Evolutionary conservation across 495 filamentous ascomycete species (phyloP), one percentile per base, ranked within the genome.

Genomic region (Penicillium bialowiezense): DNA sequence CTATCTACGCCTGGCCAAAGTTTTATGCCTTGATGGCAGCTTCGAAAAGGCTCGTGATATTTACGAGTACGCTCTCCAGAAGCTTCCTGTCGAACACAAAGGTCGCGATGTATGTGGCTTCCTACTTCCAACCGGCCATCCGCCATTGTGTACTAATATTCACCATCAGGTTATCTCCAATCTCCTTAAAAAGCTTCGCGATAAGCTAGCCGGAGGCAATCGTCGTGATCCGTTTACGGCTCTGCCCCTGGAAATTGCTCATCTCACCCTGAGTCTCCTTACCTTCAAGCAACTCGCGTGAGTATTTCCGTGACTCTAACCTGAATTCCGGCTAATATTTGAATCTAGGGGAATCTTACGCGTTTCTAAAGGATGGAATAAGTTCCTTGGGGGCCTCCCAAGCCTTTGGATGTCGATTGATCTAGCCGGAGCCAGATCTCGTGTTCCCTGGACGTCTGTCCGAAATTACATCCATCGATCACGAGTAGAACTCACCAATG

Each of bases 1-100:
- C 18, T 87, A 88, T 64, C 64, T 88, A 10, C 79, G 84, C n/a
- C 75, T 78, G 17, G 85, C 74, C 6, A 83, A 84, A 52, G 66
- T 83, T 3, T 71, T 89, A 5, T 63, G 81, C 14, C 63, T 83
- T 36, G 72, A 79, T 54, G 73, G 72, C 3, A 83, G 75, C 48
- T 58, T 65, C 6, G 65, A 75, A 5, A 72, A 74, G 26, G 85
- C 85, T 3, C 52, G 79, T 13, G 67, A 75, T n/a, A 69, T 87
- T 1, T 88, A 87, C 55, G 63, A 70, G n/a, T 81, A 80, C 59
- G 85, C 77, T 5, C 57, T 86, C 32, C 71, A 72, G 41, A 71
- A 64, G 26, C 63, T 86, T 14, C 61, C 71, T 3, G 50, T 62
- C 8, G 54, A 64, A 14, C 70, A 80, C 51, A 55, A 65, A 24